Evolutionary conservation across 2,329 filamentous ascomycete species (phyloP).

Genomic region (Scedosporium aurantiacum): DNA sequence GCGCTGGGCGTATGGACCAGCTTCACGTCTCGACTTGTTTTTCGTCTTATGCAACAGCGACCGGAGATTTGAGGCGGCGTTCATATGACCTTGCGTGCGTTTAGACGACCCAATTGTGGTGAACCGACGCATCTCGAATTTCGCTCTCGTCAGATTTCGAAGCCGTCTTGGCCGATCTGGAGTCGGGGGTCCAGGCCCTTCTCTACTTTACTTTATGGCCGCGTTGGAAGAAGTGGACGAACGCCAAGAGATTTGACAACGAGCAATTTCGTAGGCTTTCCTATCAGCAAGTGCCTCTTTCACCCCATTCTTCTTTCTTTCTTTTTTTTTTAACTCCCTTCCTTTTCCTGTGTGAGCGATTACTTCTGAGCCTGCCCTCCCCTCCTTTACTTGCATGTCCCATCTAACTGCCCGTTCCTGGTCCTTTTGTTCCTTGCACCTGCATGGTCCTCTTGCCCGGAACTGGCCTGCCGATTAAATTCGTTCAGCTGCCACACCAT

Average conservation of each 20-base stretch:
- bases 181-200: background rate
- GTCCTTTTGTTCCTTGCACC: background rate
- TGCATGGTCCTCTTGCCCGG: background rate
- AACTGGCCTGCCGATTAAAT: background rate
- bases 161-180: too few relatives aligned
- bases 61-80: background rate
- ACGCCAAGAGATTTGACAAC: background rate
- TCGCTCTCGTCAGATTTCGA: too few relatives aligned
- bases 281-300: background rate
- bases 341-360: background rate
- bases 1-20: background rate
- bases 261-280: background rate
- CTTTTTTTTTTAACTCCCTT: background rate
- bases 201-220: background rate
- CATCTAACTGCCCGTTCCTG: background rate
- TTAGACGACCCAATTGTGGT: background rate
- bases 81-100: background rate
- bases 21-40: background rate
- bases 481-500: background rate
- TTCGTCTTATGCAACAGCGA: background rate
- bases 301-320: background rate
- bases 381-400: background rate
- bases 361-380: background rate
- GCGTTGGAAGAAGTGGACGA: background rate
- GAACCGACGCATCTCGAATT: too few relatives aligned